Percentiles rank a stretch among this genome's conserved stretches.
phyloP scores from a whole-genome alignment of 805 yeast species.

The Brettanomyces nanus region DNA sequence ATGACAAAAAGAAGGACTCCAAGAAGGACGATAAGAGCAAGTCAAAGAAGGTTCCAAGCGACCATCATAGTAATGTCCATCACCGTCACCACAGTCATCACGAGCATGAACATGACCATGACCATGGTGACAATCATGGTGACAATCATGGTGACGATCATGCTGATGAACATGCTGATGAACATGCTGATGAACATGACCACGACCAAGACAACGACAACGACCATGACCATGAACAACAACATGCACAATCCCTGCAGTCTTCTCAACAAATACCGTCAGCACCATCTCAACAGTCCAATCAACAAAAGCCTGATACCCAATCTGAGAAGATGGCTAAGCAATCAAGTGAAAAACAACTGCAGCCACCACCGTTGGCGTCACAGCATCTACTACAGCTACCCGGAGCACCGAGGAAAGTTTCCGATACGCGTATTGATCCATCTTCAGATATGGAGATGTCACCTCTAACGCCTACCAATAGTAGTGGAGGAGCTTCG shows the following conservation, averaged over 20 bases:
- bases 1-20: constrained; percentile 35
- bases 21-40: constrained; percentile 23
- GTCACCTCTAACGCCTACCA: constrained; percentile 3
- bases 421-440: not conserved
- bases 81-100: constrained; percentile 9
- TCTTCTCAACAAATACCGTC: constrained; percentile 1
- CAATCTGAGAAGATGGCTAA: not conserved
- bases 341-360: not conserved
- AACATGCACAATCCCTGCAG: constrained; percentile 2
- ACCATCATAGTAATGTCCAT: constrained; percentile 2
- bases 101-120: constrained; percentile 5
- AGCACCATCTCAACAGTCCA: constrained; percentile 4
- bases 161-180: constrained; percentile 5
- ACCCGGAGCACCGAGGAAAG: not conserved
- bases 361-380: not conserved
- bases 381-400: constrained; percentile 3
- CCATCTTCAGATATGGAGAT: constrained; percentile 2
- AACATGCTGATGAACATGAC: too few species aligned
- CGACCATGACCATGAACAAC: constrained; percentile 6
- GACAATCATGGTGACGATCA: constrained; percentile 3
- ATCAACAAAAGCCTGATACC: not conserved
- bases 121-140: not conserved
- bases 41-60: constrained; percentile 8
- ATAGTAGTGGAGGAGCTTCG: constrained; percentile 2
- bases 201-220: not conserved